Conservation (phyloP, 768 basidiomycete species). For the Hypsizygus marmoreus region DNA sequence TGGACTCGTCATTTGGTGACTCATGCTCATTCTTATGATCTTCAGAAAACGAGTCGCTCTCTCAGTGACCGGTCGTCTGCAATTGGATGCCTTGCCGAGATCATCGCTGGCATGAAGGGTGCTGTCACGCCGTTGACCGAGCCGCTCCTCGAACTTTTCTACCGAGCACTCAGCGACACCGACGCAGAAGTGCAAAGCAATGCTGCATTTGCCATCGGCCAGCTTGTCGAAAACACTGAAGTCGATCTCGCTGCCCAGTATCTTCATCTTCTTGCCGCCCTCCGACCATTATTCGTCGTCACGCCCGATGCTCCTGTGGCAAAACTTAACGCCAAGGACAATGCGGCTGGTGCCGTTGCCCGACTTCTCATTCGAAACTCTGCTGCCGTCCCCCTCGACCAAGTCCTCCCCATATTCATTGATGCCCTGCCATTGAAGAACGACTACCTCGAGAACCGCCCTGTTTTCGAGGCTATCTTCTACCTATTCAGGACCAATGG, state of each 20-base stretch:
- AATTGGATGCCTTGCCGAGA: conserved; percentile 93
- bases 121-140: conserved; percentile 85
- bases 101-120: conserved; percentile 88
- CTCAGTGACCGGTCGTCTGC: conserved; percentile 91
- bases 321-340: conserved; percentile 86
- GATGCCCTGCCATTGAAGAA: conserved; percentile 82
- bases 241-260: conserved; percentile 84
- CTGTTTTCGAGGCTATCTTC: conserved; percentile 89
- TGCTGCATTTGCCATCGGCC: conserved; percentile 91
- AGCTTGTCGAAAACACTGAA: conserved; percentile 85
- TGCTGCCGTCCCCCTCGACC: conserved; percentile 80
- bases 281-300: conserved; percentile 81
- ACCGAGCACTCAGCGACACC: conserved; percentile 75
- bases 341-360: conserved; percentile 92
- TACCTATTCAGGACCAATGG: conserved; percentile 81
- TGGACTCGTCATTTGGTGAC: neutral
- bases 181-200: conserved; percentile 97
- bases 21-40: conserved; percentile 1
- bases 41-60: conserved; percentile 81
- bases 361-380: conserved; percentile 84
- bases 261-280: conserved; percentile 70
- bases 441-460: conserved; percentile 88
- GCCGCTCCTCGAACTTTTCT: conserved; percentile 81
- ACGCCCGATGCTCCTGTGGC: conserved; percentile 62
- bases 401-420: conserved; percentile 86